Percentiles rank a stretch among this genome's conserved stretches.
phyloP scores from a whole-genome alignment of 306 rosid species.

The Citrullus mucosospermus region DNA sequence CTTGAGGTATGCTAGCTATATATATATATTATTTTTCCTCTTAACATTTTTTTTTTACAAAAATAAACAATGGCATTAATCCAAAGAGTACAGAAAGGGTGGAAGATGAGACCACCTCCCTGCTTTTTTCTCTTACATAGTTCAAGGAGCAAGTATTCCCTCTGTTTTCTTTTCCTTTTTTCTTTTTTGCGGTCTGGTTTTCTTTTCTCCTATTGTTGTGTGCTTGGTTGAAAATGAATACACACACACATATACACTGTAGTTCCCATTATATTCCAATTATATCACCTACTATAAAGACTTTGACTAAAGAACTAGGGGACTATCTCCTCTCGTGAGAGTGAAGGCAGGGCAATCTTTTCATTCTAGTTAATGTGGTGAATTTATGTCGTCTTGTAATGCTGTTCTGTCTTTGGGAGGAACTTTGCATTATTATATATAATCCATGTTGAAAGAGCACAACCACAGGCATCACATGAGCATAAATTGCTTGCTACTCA shows the following conservation, averaged over 20 bases:
- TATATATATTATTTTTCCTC: constrained; percentile 1
- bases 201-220: neutral
- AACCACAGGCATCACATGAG: neutral
- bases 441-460: neutral
- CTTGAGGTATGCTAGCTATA: constrained; percentile 46
- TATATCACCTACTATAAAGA: neutral
- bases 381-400: too few species aligned
- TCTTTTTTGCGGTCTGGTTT: neutral
- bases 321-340: too few species aligned
- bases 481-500: neutral
- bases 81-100: neutral
- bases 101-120: neutral
- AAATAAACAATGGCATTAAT: neutral
- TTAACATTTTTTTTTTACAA: neutral
- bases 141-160: neutral
- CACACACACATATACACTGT: too few species aligned
- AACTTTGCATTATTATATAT: neutral
- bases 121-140: neutral
- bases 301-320: neutral
- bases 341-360: too few species aligned
- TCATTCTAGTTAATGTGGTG: too few species aligned
- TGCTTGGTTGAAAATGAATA: neutral
- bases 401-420: neutral
- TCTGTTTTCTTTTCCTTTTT: neutral
- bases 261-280: too few species aligned